Base-by-base conservation (phyloP, 2,329 filamentous ascomycete species). In the Fusarium duplospermum region DNA sequence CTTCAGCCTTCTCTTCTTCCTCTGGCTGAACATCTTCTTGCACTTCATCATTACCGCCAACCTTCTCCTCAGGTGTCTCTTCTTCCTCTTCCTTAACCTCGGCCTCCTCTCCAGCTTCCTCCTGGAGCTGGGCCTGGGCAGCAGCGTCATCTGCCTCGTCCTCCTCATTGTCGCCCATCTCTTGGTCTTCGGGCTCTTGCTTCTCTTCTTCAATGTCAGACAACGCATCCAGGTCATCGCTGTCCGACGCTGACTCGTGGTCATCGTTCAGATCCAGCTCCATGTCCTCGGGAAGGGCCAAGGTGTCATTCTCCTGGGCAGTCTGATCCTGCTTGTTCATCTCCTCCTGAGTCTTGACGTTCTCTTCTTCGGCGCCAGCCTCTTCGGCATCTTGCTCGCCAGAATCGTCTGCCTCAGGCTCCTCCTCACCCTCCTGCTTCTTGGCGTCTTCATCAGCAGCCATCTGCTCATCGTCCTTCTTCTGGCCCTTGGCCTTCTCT, bases 281-380 rank as follows among this genome's bases (percentile, higher is more conserved):
- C 87, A 98, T 93, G 73, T 98, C 94, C 47, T 98, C 95, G 0
- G 95, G 95, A 24, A 98, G 86, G 54, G 95, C 94, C 69, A 98
- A 86, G 3, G 92, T 91, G 69, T 97, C 92, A 76, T 94, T 92
- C 80, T 98, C 93, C 76, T 96, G 90, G 2, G 94, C 90, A 77
- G 96, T 92, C 61, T 94, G 92, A 69, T 95, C 90, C 76, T 92
- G 90, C 56, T 85, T 85, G 73, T 90, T 90, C 56, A 88, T 81
- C 70, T 91, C 89, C 33, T 91, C 88, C 69, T 88, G 86, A 6
- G 85, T 84, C 59, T 86, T 83, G 18, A 87, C 84, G 33, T 91
- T 88, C 70, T 91, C 88, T 77, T 86, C 88, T 82, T 88, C 87
- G 50, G 90, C 90, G 33, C 90, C 89, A 47, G 90, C 89, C 69